phyloP scores from a whole-genome alignment of 768 basidiomycete species.

The Russula sp. region DNA sequence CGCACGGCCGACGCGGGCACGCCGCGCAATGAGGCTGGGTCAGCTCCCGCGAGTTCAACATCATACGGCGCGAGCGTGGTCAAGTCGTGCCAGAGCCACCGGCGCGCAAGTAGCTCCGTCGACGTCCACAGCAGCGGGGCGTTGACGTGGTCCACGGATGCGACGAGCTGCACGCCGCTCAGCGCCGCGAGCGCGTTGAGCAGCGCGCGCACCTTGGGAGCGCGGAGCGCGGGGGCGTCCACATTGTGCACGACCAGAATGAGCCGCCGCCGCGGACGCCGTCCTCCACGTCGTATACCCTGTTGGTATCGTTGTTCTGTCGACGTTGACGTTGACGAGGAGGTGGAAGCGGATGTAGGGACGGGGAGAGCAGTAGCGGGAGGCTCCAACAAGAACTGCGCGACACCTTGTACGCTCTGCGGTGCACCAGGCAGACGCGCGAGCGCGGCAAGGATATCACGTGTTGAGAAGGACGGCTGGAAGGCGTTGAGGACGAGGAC shows the following conservation, averaged over 20 bases:
- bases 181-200: constrained; percentile 68
- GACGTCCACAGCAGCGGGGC: constrained; percentile 77
- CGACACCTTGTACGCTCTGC: constrained; percentile 52
- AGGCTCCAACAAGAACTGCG: constrained; percentile 45
- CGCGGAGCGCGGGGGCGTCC: constrained; percentile 66
- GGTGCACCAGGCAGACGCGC: constrained; percentile 31
- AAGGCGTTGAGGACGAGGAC: constrained; percentile 76
- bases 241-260: constrained; percentile 87
- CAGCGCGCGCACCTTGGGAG: constrained; percentile 51
- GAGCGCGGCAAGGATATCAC: constrained; percentile 37
- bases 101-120: constrained; percentile 45
- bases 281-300: neutral
- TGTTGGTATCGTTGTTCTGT: neutral
- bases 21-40: constrained; percentile 55
- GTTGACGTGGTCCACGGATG: constrained; percentile 83
- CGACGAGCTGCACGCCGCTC: constrained; percentile 71
- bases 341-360: neutral
- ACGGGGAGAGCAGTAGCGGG: neutral
- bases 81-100: constrained; percentile 84
- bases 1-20: constrained; percentile 21
- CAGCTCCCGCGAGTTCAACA: constrained; percentile 61
- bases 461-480: constrained; percentile 58
- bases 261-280: constrained; percentile 34
- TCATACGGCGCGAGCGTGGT: constrained; percentile 83
- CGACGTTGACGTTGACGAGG: neutral